These are phyloP conservation scores for Alnus rubra DNA, from an alignment of 306 rosid species.

Conservation along the genomic window DNA sequence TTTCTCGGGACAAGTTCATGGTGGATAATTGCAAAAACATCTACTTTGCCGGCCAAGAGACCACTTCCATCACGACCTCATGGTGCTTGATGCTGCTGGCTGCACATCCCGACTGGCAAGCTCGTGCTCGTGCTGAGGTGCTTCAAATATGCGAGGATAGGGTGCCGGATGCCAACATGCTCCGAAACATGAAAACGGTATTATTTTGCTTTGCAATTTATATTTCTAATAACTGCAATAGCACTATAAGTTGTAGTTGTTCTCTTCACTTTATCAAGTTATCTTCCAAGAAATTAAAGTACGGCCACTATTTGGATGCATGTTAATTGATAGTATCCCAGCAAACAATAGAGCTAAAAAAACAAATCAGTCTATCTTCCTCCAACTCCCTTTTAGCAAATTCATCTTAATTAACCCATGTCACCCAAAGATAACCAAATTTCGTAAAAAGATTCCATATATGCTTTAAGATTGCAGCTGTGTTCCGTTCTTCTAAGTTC, in stretches of 20 bases:
- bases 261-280: neutral
- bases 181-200: slow-evolving; percentile 28
- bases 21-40: slow-evolving; percentile 40
- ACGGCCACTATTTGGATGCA: neutral
- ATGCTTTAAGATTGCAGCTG: too few relatives aligned
- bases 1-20: slow-evolving; percentile 34
- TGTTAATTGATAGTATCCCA: neutral
- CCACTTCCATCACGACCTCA: slow-evolving; percentile 16
- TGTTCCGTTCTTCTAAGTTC: too few relatives aligned
- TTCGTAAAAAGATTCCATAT: too few relatives aligned
- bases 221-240: neutral
- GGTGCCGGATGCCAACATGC: slow-evolving; percentile 10
- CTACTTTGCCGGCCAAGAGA: slow-evolving; percentile 35
- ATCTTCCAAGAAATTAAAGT: neutral
- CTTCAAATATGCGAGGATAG: slow-evolving; percentile 16
- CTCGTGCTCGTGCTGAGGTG: slow-evolving; percentile 26
- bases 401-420: too few relatives aligned
- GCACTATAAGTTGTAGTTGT: neutral
- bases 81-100: slow-evolving; percentile 38
- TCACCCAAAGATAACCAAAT: too few relatives aligned
- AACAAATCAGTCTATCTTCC: neutral
- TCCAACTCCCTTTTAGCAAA: too few relatives aligned
- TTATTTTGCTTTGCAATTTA: too few relatives aligned
- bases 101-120: slow-evolving; percentile 34
- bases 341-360: neutral